Percentiles rank a stretch among this genome's conserved stretches.
phyloP scores from a whole-genome alignment of 2,329 filamentous ascomycete species.

The Phialophora verrucosa region DNA sequence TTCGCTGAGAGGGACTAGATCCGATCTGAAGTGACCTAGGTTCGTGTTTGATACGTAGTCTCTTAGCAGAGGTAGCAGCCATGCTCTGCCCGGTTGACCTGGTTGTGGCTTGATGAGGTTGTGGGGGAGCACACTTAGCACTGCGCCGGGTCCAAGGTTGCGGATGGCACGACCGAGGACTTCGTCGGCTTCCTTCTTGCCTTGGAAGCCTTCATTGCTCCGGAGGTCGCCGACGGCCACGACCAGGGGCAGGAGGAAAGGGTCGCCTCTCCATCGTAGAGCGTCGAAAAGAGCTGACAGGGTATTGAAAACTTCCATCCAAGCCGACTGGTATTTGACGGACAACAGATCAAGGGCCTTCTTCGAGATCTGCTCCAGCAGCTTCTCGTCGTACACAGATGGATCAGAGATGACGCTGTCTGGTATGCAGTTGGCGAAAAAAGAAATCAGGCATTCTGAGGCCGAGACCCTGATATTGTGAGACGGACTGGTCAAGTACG shows the following conservation, averaged over 20 bases:
- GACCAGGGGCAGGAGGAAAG: slow-evolving; percentile 76
- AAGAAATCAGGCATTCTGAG: slow-evolving; percentile 92
- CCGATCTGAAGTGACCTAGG: slow-evolving; percentile 80
- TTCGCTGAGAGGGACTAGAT: slow-evolving; percentile 89
- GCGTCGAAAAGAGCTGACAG: slow-evolving; percentile 85
- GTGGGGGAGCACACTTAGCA: slow-evolving; percentile 80
- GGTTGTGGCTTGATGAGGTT: slow-evolving; percentile 80
- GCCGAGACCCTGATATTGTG: slow-evolving; percentile 94
- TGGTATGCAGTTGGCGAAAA: slow-evolving; percentile 88
- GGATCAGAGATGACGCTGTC: slow-evolving; percentile 82
- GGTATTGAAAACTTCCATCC: slow-evolving; percentile 92
- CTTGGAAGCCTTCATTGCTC: slow-evolving; percentile 83
- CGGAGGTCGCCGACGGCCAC: slow-evolving; percentile 85
- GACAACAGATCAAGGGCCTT: slow-evolving; percentile 76
- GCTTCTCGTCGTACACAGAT: slow-evolving; percentile 90
- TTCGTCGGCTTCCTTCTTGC: slow-evolving; percentile 92
- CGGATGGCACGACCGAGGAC: slow-evolving; percentile 86
- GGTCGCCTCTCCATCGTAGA: slow-evolving; percentile 81
- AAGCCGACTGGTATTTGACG: slow-evolving; percentile 90
- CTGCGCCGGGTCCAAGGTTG: slow-evolving; percentile 86
- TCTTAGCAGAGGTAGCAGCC: slow-evolving; percentile 89
- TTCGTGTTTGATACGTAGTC: slow-evolving; percentile 90
- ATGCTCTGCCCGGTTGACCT: slow-evolving; percentile 83
- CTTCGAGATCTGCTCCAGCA: slow-evolving; percentile 76
- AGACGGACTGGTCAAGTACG: slow-evolving; percentile 83